phyloP scores from a whole-genome alignment of 345 rosid species.

The Pistacia integerrima region DNA sequence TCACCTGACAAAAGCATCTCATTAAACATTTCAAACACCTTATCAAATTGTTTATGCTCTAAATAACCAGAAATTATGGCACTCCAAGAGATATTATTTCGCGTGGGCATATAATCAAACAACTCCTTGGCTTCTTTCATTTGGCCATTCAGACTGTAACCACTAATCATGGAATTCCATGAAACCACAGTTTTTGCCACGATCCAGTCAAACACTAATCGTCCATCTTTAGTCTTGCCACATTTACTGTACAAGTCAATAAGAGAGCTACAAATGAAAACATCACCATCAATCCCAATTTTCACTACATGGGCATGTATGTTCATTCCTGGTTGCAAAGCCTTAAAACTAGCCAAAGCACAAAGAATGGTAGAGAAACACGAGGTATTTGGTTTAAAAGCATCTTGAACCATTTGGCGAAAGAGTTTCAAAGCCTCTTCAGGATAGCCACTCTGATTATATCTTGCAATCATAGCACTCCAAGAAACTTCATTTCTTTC shows the following conservation, averaged over 20 bases:
- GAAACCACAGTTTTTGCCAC: slow-evolving; percentile 41
- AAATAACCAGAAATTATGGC: slow-evolving; percentile 52
- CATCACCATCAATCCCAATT: slow-evolving; percentile 38
- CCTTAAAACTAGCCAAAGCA: slow-evolving; percentile 42
- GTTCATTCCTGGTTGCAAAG: slow-evolving; percentile 41
- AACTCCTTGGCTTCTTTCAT: slow-evolving; percentile 50
- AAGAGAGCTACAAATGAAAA: slow-evolving; percentile 41
- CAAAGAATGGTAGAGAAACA: slow-evolving; percentile 49
- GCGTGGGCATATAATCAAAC: slow-evolving; percentile 43
- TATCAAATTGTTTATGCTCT: slow-evolving; percentile 39
- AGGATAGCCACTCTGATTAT: slow-evolving; percentile 49
- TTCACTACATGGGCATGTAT: slow-evolving; percentile 48
- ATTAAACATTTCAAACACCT: slow-evolving; percentile 42
- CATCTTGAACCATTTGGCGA: slow-evolving; percentile 37
- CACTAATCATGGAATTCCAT: slow-evolving; percentile 57
- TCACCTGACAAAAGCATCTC: slow-evolving; percentile 50
- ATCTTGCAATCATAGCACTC: slow-evolving; percentile 63
- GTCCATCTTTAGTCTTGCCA: slow-evolving; percentile 41
- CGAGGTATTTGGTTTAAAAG: slow-evolving; percentile 37
- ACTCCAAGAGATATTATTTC: slow-evolving; percentile 48
- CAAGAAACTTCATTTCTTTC: slow-evolving; percentile 63
- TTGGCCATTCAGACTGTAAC: slow-evolving; percentile 50
- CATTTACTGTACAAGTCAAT: slow-evolving; percentile 60
- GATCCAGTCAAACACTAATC: slow-evolving; percentile 41
- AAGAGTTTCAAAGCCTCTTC: slow-evolving; percentile 52